phyloP scores from a whole-genome alignment of 129 eudicot genomes.

The Chrysanthemum seticuspe region DNA sequence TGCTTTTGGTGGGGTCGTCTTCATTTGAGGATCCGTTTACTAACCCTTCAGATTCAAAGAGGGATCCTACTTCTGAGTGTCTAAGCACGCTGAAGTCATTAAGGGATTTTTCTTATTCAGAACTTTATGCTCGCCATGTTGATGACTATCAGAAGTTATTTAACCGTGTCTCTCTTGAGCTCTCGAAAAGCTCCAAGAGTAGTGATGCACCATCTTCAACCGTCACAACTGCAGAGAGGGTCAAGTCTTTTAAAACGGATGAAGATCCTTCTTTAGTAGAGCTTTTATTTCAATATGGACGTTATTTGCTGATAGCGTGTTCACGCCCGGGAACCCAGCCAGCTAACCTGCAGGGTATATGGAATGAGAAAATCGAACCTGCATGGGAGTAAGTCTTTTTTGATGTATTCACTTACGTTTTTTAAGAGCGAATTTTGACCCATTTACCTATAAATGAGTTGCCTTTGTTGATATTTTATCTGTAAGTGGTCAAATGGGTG shows the following conservation, averaged over 20 bases:
- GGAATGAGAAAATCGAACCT: slow-evolving; percentile 72
- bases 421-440: too few relatives aligned
- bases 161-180: slow-evolving; percentile 79
- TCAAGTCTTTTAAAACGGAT: slow-evolving; percentile 56
- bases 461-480: too few relatives aligned
- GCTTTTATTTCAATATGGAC: slow-evolving; percentile 88
- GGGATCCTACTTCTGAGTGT: slow-evolving; percentile 57
- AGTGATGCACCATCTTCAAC: slow-evolving; percentile 16
- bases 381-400: slow-evolving; percentile 77
- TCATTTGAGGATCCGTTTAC: slow-evolving; percentile 80
- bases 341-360: slow-evolving; percentile 87
- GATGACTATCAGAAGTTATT: slow-evolving; percentile 77
- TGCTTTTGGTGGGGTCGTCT: slow-evolving; percentile 66
- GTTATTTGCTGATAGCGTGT: slow-evolving; percentile 76
- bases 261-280: slow-evolving; percentile 88
- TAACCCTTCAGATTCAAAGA: slow-evolving; percentile 63
- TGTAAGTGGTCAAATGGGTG: too few relatives aligned
- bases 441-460: too few relatives aligned
- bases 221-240: slow-evolving; percentile 67
- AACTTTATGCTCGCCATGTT: slow-evolving; percentile 69
- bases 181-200: slow-evolving; percentile 46
- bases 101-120: slow-evolving; percentile 47
- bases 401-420: neutral
- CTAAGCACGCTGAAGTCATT: slow-evolving; percentile 38
- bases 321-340: slow-evolving; percentile 83